Evolutionary conservation across 208 protist species (phyloP).

Genomic region (Leishmania tropica): DNA sequence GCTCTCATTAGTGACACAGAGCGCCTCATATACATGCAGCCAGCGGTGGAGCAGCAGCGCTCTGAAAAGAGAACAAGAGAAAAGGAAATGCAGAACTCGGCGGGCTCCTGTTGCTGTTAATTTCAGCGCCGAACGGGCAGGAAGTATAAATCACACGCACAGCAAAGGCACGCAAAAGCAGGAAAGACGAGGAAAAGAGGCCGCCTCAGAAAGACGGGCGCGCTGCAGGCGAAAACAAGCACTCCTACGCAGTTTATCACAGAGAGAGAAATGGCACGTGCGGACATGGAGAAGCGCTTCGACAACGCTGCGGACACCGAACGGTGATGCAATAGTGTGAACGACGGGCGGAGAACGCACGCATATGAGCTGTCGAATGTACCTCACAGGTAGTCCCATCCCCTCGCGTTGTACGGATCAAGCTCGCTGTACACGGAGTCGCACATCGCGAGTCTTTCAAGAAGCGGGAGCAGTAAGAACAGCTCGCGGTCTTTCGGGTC

Average conservation of each 20-base stretch:
- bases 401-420: slow-evolving; percentile 47
- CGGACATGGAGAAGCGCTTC: not conserved
- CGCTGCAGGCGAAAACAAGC: not conserved
- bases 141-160: not conserved
- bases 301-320: not conserved
- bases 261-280: not conserved
- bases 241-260: not conserved
- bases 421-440: slow-evolving; percentile 56
- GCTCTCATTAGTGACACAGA: not conserved
- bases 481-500: slow-evolving; percentile 57
- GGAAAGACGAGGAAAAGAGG: too few relatives aligned
- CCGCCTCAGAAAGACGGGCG: not conserved
- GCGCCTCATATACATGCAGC: not conserved
- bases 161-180: not conserved
- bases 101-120: not conserved
- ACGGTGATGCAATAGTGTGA: not conserved
- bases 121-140: not conserved
- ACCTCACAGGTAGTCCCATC: slow-evolving; percentile 20
- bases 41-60: not conserved
- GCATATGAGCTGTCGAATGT: not conserved
- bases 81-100: not conserved
- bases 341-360: not conserved
- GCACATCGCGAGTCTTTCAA: slow-evolving; percentile 41
- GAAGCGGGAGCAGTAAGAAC: slow-evolving; percentile 46
- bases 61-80: not conserved